phyloP scores from a whole-genome alignment of 805 yeast species.

The Jamesozyma piceae region DNA sequence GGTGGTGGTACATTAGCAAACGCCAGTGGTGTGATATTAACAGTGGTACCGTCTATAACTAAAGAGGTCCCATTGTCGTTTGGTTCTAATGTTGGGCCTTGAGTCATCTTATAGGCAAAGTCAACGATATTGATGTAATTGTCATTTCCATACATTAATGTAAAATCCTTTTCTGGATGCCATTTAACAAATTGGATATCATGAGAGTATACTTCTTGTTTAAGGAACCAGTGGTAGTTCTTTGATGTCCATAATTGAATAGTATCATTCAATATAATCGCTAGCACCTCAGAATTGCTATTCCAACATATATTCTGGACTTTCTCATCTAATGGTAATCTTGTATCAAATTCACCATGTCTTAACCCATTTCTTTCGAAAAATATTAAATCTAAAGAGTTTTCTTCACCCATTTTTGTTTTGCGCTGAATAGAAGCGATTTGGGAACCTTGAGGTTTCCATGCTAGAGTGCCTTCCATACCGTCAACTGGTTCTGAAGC shows the following conservation, averaged over 20 bases:
- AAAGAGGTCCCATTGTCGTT: conserved; percentile 68
- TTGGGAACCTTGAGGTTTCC: conserved; percentile 87
- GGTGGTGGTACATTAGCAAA: conserved; percentile 95
- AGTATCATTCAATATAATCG: conserved; percentile 50
- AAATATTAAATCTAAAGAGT: conserved; percentile 47
- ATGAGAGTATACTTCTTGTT: conserved; percentile 52
- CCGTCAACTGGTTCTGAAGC: conserved; percentile 87
- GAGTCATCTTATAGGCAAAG: conserved; percentile 49
- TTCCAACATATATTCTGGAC: conserved; percentile 67
- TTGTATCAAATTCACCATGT: conserved; percentile 73
- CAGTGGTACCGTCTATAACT: conserved; percentile 68
- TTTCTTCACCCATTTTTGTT: conserved; percentile 34
- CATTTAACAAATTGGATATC: conserved; percentile 46
- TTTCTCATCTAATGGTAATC: conserved; percentile 44
- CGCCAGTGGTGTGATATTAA: conserved; percentile 71
- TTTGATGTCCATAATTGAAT: conserved; percentile 87
- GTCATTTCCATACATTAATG: conserved; percentile 55
- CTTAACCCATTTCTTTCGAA: conserved; percentile 90
- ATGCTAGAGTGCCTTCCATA: conserved; percentile 60
- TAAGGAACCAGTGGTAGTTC: conserved; percentile 93
- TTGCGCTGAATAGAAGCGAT: conserved; percentile 75
- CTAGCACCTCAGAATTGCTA: conserved; percentile 64
- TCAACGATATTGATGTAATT: conserved; percentile 52
- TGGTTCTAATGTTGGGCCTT: conserved; percentile 64
- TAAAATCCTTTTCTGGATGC: conserved; percentile 84